phyloP scores from a whole-genome alignment of 306 rosid genomes.

The Calophaca sinica region DNA sequence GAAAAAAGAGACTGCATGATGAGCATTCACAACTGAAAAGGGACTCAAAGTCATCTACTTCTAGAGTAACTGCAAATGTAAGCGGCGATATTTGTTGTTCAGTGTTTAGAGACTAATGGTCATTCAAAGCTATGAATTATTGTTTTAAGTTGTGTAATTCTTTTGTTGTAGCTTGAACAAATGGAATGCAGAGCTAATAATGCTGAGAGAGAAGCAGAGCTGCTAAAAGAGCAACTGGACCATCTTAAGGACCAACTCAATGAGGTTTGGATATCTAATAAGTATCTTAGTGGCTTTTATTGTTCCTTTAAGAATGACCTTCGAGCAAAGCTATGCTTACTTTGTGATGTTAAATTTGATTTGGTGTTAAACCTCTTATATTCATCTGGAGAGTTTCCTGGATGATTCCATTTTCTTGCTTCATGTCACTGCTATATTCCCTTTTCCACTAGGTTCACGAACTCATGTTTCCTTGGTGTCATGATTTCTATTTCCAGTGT shows the following conservation, averaged over 20 bases:
- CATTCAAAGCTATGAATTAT: background rate
- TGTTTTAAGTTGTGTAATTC: constrained; percentile 41
- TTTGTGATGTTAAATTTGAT: constrained; percentile 28
- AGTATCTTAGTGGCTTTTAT: constrained; percentile 32
- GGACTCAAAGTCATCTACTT: constrained; percentile 74
- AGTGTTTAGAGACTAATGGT: constrained; percentile 22
- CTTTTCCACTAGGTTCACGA: constrained; percentile 16
- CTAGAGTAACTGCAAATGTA: constrained; percentile 74
- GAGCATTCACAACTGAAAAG: constrained; percentile 67
- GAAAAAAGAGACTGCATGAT: constrained; percentile 59
- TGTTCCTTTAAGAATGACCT: constrained; percentile 23
- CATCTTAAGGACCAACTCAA: constrained; percentile 66
- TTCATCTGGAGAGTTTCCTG: constrained; percentile 28
- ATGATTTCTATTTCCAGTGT: constrained; percentile 63
- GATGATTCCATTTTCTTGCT: constrained; percentile 29
- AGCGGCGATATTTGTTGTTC: constrained; percentile 44
- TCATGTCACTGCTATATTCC: constrained; percentile 29
- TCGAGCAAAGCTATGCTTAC: constrained; percentile 12
- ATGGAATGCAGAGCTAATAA: constrained; percentile 77
- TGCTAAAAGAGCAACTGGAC: constrained; percentile 73
- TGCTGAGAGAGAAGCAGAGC: constrained; percentile 78
- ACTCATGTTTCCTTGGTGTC: constrained; percentile 9
- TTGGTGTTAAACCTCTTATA: constrained; percentile 38
- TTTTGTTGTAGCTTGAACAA: constrained; percentile 68
- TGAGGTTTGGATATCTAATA: constrained; percentile 64